phyloP scores from a whole-genome alignment of 495 filamentous ascomycete species.

The Aspergillus funiculosus region DNA sequence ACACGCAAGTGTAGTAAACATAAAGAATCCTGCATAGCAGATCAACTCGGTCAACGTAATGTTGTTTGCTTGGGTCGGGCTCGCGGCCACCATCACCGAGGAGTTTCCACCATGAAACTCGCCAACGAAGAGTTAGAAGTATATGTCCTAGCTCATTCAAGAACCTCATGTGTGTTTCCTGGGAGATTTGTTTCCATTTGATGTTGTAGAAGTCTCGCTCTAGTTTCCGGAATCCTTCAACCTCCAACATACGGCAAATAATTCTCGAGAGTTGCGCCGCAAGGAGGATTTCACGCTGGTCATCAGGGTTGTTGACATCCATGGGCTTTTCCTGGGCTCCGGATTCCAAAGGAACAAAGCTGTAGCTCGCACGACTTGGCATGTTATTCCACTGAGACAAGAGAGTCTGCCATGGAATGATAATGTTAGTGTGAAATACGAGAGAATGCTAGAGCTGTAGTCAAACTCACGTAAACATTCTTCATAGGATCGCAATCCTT shows the following conservation, averaged over 20 bases:
- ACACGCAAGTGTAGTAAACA: conserved; percentile 46
- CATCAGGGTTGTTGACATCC: conserved; percentile 37
- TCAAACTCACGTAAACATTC: conserved; percentile 36
- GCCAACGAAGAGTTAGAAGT: conserved; percentile 45
- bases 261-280: conserved; percentile 46
- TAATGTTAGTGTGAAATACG: conserved; percentile 5
- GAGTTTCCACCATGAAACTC: conserved; percentile 46
- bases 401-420: conserved; percentile 26
- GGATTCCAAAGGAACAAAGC: conserved; percentile 34
- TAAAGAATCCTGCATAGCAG: conserved; percentile 46
- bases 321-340: conserved; percentile 34
- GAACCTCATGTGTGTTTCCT: conserved; percentile 41
- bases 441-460: not conserved
- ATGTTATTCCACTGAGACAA: conserved; percentile 49
- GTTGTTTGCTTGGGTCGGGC: conserved; percentile 39
- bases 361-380: conserved; percentile 46
- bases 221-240: conserved; percentile 46
- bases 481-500: conserved; percentile 43
- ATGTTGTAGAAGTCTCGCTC: conserved; percentile 49
- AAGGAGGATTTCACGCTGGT: conserved; percentile 41
- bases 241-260: conserved; percentile 46
- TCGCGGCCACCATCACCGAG: conserved; percentile 42
- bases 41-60: conserved; percentile 44
- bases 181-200: conserved; percentile 46
- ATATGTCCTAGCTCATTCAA: conserved; percentile 41